phyloP scores from a whole-genome alignment of 2,329 filamentous ascomycete genomes.

The Colletotrichum trifolii region DNA sequence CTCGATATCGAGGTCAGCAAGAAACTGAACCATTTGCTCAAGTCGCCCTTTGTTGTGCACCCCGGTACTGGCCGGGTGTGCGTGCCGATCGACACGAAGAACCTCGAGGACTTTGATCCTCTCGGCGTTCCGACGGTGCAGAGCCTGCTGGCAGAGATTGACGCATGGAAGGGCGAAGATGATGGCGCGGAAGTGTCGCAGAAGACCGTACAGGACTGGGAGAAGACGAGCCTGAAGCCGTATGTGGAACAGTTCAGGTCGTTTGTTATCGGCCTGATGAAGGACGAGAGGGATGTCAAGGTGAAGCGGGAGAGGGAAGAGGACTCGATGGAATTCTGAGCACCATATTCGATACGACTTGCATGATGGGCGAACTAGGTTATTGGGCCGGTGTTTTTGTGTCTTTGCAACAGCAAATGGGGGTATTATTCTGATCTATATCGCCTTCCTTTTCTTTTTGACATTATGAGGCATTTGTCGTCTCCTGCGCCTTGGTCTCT shows the following conservation, averaged over 20 bases:
- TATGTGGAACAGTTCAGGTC: conserved; percentile 90
- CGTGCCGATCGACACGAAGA: conserved; percentile 86
- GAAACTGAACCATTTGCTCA: conserved; percentile 97
- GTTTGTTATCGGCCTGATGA: conserved; percentile 83
- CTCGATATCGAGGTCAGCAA: conserved; percentile 98
- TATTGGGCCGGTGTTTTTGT: conserved; percentile 25
- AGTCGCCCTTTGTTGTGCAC: conserved; percentile 96
- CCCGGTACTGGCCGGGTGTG: conserved; percentile 94
- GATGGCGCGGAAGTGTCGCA: conserved; percentile 48
- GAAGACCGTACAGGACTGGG: conserved; percentile 79
- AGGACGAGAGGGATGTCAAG: conserved; percentile 72
- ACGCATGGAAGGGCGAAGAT: conserved; percentile 73
- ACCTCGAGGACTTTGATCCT: conserved; percentile 86
- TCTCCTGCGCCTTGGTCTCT: conserved; percentile 6
- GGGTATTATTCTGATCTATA: conserved; percentile 27
- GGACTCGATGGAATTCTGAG: conserved; percentile 64
- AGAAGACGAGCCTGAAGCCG: conserved; percentile 94
- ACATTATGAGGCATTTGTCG: conserved; percentile 8
- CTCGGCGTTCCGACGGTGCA: conserved; percentile 90
- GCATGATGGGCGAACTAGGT: conserved; percentile 28
- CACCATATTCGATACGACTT: conserved; percentile 28
- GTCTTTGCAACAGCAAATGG: conserved; percentile 16
- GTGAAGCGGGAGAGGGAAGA: conserved; percentile 69
- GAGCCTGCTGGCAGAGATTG: conserved; percentile 84
- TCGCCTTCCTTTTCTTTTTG: not conserved